Evolutionary conservation across 441 rosid genomes (phyloP).

Genomic region (Francoa sonchifolia): DNA sequence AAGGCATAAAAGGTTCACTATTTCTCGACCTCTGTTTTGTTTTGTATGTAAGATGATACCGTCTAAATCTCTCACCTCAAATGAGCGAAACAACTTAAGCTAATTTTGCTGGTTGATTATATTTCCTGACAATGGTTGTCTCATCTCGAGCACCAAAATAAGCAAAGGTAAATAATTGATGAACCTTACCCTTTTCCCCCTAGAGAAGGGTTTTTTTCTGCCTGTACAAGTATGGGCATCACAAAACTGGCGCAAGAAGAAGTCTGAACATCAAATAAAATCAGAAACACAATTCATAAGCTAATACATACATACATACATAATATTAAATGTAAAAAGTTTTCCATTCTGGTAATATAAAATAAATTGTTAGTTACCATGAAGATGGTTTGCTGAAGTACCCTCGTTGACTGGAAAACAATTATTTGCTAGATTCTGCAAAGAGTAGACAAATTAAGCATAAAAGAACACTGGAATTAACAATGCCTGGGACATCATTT

Average conservation of each 20-base stretch:
- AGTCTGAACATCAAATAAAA: constrained; percentile 17
- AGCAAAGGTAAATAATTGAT: background rate
- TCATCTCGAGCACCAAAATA: no score
- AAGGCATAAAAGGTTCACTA: no score
- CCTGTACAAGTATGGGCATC: constrained; percentile 40
- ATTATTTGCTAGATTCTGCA: constrained; percentile 39
- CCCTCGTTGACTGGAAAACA: constrained; percentile 40
- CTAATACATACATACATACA: background rate
- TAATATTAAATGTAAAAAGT: no score
- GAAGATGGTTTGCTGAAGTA: constrained; percentile 41
- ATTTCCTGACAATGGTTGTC: no score
- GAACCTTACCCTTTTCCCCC: constrained; percentile 25
- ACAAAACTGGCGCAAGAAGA: constrained; percentile 44
- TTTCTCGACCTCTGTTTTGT: no score
- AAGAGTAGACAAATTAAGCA: constrained; percentile 1
- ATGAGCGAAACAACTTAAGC: no score
- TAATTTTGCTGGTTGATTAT: constrained; percentile 1
- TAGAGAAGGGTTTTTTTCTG: constrained; percentile 28
- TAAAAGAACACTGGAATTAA: background rate
- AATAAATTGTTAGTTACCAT: constrained; percentile 21
- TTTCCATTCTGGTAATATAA: background rate
- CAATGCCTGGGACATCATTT: background rate
- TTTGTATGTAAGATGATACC: no score
- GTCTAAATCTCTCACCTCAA: no score
- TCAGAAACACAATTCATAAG: background rate